Evolutionary conservation across 2,329 filamentous ascomycete species (phyloP), one percentile per base, ranked within the genome.

Genomic region (Penicillium sp.): DNA sequence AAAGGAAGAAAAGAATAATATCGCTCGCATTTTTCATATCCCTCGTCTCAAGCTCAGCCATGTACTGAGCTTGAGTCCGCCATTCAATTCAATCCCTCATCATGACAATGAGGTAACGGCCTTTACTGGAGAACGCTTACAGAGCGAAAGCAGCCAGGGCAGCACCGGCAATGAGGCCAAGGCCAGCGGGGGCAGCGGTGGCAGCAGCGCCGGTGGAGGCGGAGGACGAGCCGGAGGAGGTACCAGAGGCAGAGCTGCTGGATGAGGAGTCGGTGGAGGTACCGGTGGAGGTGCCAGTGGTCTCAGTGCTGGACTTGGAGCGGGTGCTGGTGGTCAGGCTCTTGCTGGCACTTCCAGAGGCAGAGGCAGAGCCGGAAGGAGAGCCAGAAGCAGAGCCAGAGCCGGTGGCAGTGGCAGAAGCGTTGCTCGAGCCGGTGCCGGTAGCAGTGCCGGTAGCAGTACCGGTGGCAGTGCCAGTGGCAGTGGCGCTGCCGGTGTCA

Each of bases 151-250:
- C 73, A 61, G 74, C 73, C 43, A 79, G 63, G 45, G 75, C 67
- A 56, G 71, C 68, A 65, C 75, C 76, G 59, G 75, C 77, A 19
- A 77, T 65, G 47, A 76, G 64, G 34, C 68, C 69, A 53, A 77
- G 64, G 21, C 68, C 66, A 23, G 23, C 59, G 24, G 75, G 70
- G 51, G 59, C 74, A 45, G 71, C 71, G 29, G 73, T 76, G 52
- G 72, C 64, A 52, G 71, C 66, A 59, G 59, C 70, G 37, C 62
- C 67, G n/a, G 64, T 65, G 40, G 67, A 68, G 48, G 65, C 53
- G 8, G 66, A 65, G 51, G 55, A 16, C 16, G 55, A 56, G 21
- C 51, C 48, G 16, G 62, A 54, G 29, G 56, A 52, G 31, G 59
- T 55, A 19, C 42, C 46, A 21, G 48, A 59, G 51, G 64, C 21